Base-by-base conservation (phyloP, 2,329 filamentous ascomycete genomes). In the Penicillium hesseltinei region DNA sequence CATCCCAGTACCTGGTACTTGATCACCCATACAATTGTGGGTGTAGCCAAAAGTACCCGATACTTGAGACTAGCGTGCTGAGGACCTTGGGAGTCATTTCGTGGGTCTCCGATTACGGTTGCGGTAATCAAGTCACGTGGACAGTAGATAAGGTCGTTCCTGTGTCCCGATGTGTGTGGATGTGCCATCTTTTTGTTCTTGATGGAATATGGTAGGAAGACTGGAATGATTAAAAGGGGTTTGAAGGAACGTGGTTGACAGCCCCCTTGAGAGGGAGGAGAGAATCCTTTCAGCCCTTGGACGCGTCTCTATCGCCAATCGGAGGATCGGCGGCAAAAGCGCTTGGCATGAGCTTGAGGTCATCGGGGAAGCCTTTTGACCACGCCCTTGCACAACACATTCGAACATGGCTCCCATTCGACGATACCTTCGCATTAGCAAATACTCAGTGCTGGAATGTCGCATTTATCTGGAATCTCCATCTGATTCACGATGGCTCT, bases 391-490 rank as follows among this genome's bases (percentile, higher is more conserved):
- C 38, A 19, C 38, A 52, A 43, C 11, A 45, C 46, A 29, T 43
- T 42, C 21, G 2, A 43, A 42, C n/a, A 97, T 97, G 92, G 89
- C 92, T 13, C 92, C 92, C 11, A 85, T 96, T 47, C 87, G 92
- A 58, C 86, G 92, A 67, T 97, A 97, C 73, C 82, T 97, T 54
- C 86, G 93, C 51, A 96, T 97, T 66, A 93, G 90, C 54, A 92
- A 93, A 71, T 90, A 91, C 74, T 96, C 93, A 5, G 92, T 97
- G 33, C 83, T 99, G n/a, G 94, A 99, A 81, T 92, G 91, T 63
- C 92, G 92, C 63, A 94, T 99, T 65, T 97, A 97, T 75, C 86
- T 97, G 46, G 93, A 97, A 63, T 92, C 93, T 67, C 94, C 94
- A 0, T 85, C 88, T 13, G 85, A 96, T 59, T 85, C 86, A 25